phyloP scores from a whole-genome alignment of 768 basidiomycete species.

The Phlebiopsis flavidoalba region DNA sequence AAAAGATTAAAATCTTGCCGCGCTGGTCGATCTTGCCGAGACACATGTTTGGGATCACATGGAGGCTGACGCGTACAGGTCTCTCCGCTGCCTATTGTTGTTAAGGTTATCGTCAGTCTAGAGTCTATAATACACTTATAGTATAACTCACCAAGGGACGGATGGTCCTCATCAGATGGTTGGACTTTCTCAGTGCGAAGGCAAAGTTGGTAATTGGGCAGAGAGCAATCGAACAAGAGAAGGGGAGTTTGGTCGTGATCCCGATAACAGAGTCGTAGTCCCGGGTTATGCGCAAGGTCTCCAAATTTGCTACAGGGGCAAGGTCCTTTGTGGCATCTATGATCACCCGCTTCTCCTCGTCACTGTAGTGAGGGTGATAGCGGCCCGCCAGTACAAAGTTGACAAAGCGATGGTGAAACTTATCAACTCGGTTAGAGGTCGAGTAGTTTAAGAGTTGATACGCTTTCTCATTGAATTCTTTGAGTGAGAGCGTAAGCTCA shows the following conservation, averaged over 20 bases:
- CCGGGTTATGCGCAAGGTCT: not conserved
- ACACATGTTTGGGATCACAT: not conserved
- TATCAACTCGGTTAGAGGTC: too few relatives aligned
- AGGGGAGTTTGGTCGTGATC: not conserved
- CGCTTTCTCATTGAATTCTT: not conserved
- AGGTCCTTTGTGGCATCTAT: not conserved
- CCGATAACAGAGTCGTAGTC: conserved; percentile 5
- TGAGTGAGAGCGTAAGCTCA: not conserved
- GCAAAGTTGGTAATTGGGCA: not conserved
- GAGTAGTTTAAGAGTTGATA: too few relatives aligned
- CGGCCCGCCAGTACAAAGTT: not conserved
- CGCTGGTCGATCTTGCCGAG: not conserved
- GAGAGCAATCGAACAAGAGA: not conserved
- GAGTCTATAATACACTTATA: not conserved
- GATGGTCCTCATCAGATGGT: too few relatives aligned
- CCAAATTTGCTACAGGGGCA: not conserved
- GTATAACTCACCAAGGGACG: not conserved
- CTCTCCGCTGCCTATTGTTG: too few relatives aligned
- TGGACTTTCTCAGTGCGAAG: too few relatives aligned
- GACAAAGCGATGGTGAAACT: not conserved
- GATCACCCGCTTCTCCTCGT: not conserved
- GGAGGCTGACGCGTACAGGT: not conserved
- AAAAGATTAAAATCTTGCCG: not conserved
- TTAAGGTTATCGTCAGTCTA: not conserved
- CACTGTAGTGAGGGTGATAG: too few relatives aligned